phyloP scores from a whole-genome alignment of 768 basidiomycete genomes.

The Russula griseocarnosa region DNA sequence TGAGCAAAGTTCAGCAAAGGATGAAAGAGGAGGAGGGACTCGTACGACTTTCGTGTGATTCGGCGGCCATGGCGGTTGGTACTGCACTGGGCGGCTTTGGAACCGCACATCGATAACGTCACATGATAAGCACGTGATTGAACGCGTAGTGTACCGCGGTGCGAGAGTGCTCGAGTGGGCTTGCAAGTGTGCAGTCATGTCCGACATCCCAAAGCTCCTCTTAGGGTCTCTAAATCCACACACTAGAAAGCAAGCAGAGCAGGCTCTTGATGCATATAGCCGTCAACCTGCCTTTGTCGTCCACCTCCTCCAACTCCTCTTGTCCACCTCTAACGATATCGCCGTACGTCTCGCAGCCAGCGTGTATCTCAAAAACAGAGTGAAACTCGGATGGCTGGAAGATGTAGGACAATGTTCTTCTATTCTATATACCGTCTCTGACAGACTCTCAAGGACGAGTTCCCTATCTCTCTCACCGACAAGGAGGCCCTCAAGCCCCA shows the following conservation, averaged over 20 bases:
- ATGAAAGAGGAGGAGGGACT: too few species aligned
- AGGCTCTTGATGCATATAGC: conserved; percentile 62
- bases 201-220: conserved; percentile 65
- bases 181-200: conserved; percentile 41
- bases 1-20: too few species aligned
- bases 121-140: not conserved
- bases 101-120: not conserved
- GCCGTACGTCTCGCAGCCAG: conserved; percentile 77
- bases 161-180: not conserved
- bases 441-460: conserved; percentile 51
- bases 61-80: not conserved
- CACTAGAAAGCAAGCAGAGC: conserved; percentile 77
- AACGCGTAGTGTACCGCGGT: not conserved
- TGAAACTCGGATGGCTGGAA: conserved; percentile 76
- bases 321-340: conserved; percentile 59
- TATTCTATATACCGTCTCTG: conserved; percentile 10
- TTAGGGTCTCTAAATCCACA: conserved; percentile 65
- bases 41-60: too few species aligned
- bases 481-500: conserved; percentile 67
- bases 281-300: conserved; percentile 73
- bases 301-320: conserved; percentile 73
- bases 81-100: too few species aligned
- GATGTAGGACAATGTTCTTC: conserved; percentile 48
- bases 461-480: conserved; percentile 66
- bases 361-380: conserved; percentile 89